A percentile compares a stretch with the other conserved stretches of the same genome.
Evolutionary conservation across 495 filamentous ascomycete genomes (phyloP).

Genomic region (Penicillium tannophilum): DNA sequence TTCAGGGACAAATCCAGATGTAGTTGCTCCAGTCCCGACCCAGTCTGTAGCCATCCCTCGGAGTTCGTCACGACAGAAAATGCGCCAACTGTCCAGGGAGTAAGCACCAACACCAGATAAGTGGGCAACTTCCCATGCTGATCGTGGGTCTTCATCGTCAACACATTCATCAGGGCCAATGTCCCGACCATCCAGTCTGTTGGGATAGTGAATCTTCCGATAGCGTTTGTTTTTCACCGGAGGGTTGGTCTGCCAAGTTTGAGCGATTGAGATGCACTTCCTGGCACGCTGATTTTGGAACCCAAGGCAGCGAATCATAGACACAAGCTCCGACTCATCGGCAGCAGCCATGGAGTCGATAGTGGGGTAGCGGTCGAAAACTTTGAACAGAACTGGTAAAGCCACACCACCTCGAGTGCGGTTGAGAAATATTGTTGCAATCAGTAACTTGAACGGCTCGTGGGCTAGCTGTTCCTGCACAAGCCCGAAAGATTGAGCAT

Average conservation of each 20-base stretch:
- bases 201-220: slow-evolving; percentile 70
- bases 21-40: slow-evolving; percentile 49
- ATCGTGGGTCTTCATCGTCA: slow-evolving; percentile 43
- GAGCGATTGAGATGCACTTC: slow-evolving; percentile 67
- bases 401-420: slow-evolving; percentile 74
- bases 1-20: slow-evolving; percentile 53
- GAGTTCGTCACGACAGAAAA: slow-evolving; percentile 85
- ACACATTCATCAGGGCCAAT: slow-evolving; percentile 53
- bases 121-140: slow-evolving; percentile 85
- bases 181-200: slow-evolving; percentile 53
- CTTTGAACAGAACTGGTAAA: slow-evolving; percentile 70
- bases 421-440: slow-evolving; percentile 83
- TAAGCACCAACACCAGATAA: slow-evolving; percentile 83
- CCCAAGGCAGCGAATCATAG: slow-evolving; percentile 71
- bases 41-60: slow-evolving; percentile 62
- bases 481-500: slow-evolving; percentile 66
- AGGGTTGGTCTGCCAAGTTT: slow-evolving; percentile 66
- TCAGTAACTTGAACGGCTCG: slow-evolving; percentile 70
- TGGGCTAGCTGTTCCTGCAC: slow-evolving; percentile 78
- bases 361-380: slow-evolving; percentile 70
- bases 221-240: slow-evolving; percentile 63
- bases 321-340: slow-evolving; percentile 55
- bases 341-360: slow-evolving; percentile 65
- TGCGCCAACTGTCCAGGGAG: slow-evolving; percentile 89
- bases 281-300: slow-evolving; percentile 66